Evolutionary conservation across 2,329 filamentous ascomycete genomes (phyloP), one percentile per base, ranked within the genome.

Genomic region (Monilinia vaccinii-corymbosi): DNA sequence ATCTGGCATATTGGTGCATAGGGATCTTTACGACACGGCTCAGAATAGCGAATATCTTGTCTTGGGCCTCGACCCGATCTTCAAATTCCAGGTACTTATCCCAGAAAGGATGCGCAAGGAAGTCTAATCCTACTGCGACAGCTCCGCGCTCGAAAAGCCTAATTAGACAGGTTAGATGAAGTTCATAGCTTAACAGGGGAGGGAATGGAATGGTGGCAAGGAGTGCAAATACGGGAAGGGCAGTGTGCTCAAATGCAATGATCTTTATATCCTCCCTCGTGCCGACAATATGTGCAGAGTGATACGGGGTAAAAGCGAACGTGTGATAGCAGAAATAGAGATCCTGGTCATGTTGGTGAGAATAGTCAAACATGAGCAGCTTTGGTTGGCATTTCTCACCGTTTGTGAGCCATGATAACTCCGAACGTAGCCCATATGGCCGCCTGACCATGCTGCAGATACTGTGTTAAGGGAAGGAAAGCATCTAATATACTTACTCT

Each of bases 61-160:
- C 89, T 16, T 87, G 83, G 0, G 88, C 85, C 69, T 96, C 91
- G 63, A 93, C 80, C 1, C 92, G 88, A 72, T 97, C 92, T 73
- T 97, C 94, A 70, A 95, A 97, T 72, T 97, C 94, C 65, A 99
- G 84, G 71, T 96, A 99, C 75, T 96, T 97, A 74, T 99, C 94
- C 94, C 94, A 99, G 76, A 99, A 97, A 1, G 91, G 91, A 72
- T 97, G 91, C 2, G 92, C 88, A 34, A 96, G 80, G 71, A 96
- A 99, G 75, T 99, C 94, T 21, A 97, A 81, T 18, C 94, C 94
- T 45, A 96, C 91, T 68, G 83, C 87, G 34, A 82, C 81, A 32
- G 91, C 89, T 64, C 88, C 94, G 66, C 94, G 89, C 73, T 99
- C 93, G 71, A 97, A 97, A 10, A 97, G 82, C 67, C 94, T 99